Conservation (phyloP, 1,284 basidiomycete genomes). For the Boletus subluridellus region DNA sequence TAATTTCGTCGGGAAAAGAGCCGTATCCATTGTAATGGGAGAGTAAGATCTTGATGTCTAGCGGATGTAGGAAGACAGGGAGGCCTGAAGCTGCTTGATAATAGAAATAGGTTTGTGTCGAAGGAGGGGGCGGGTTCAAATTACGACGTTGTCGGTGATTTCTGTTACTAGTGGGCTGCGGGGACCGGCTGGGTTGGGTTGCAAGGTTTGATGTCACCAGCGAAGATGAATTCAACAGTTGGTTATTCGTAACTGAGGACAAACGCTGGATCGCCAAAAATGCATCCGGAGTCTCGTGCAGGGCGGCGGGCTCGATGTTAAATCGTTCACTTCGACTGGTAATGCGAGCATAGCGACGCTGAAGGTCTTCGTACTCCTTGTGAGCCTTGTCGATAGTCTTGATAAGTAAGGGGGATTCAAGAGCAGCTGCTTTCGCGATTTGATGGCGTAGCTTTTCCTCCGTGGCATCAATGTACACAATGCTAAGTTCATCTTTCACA, state of each 20-base stretch:
- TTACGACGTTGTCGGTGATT: slow-evolving; percentile 63
- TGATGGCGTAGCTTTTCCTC: slow-evolving; percentile 73
- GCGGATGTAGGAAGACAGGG: slow-evolving; percentile 90
- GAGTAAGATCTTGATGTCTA: slow-evolving; percentile 92
- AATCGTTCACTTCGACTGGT: slow-evolving; percentile 41
- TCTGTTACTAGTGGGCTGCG: slow-evolving; percentile 30
- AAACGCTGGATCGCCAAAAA: slow-evolving; percentile 44
- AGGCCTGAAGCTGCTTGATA: slow-evolving; percentile 94
- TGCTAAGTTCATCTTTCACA: slow-evolving; percentile 72
- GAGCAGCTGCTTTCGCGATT: slow-evolving; percentile 69
- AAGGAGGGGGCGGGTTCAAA: slow-evolving; percentile 76
- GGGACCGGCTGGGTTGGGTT: slow-evolving; percentile 9
- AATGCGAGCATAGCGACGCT: slow-evolving; percentile 39
- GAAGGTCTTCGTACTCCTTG: slow-evolving; percentile 58
- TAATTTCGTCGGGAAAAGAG: slow-evolving; percentile 80
- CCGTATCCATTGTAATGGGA: slow-evolving; percentile 82
- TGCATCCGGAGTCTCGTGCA: slow-evolving; percentile 46
- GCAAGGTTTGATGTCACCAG: slow-evolving; percentile 22
- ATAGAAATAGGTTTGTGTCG: slow-evolving; percentile 85
- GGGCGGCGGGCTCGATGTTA: slow-evolving; percentile 17
- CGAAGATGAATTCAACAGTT: slow-evolving; percentile 17
- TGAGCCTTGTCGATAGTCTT: slow-evolving; percentile 59
- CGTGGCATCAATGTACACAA: slow-evolving; percentile 80
- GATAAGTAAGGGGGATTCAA: slow-evolving; percentile 63
- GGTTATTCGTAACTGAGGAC: slow-evolving; percentile 8